These are phyloP conservation scores for Leishmania tarentolae DNA, from an alignment of 208 protist species.

Conservation along the genomic window DNA sequence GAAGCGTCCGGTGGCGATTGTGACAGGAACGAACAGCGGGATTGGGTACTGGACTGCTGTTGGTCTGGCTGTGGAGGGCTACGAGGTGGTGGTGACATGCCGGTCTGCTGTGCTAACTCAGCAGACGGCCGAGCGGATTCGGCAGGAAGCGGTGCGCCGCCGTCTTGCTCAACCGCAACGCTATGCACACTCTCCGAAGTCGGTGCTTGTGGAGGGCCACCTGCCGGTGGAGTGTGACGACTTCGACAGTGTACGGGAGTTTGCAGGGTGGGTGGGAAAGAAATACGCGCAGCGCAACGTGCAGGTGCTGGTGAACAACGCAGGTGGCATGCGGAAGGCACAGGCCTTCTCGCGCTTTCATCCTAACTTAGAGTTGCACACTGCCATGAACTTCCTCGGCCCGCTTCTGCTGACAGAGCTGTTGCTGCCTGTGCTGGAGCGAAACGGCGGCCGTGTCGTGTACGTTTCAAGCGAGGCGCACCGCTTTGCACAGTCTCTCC, in stretches of 20 bases:
- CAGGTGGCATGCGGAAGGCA: constrained; percentile 67
- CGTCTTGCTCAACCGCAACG: constrained; percentile 30
- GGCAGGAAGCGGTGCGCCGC: constrained; percentile 35
- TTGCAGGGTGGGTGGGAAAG: constrained; percentile 52
- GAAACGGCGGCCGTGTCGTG: constrained; percentile 77
- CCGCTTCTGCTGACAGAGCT: constrained; percentile 86
- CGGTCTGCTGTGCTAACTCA: constrained; percentile 51
- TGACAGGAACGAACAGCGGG: constrained; percentile 92
- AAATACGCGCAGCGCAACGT: constrained; percentile 57
- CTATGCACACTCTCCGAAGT: constrained; percentile 47
- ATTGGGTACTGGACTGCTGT: constrained; percentile 88
- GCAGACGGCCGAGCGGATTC: constrained; percentile 54
- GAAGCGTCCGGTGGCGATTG: constrained; percentile 79
- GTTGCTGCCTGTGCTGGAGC: constrained; percentile 69
- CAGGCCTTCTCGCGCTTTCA: constrained; percentile 60
- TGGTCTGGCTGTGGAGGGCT: constrained; percentile 75
- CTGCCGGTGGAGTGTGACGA: constrained; percentile 81
- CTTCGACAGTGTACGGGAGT: constrained; percentile 64
- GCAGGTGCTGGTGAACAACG: constrained; percentile 90
- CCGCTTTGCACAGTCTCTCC: constrained; percentile 55
- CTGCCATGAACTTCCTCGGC: constrained; percentile 86
- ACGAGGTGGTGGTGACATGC: constrained; percentile 82
- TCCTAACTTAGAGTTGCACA: constrained; percentile 70
- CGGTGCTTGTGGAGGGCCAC: constrained; percentile 55
- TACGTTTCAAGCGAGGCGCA: constrained; percentile 84